A percentile compares a stretch with the other conserved stretches of the same genome.
phyloP scores from a whole-genome alignment of 2,329 filamentous ascomycete genomes.

The Botrytis medusae region DNA sequence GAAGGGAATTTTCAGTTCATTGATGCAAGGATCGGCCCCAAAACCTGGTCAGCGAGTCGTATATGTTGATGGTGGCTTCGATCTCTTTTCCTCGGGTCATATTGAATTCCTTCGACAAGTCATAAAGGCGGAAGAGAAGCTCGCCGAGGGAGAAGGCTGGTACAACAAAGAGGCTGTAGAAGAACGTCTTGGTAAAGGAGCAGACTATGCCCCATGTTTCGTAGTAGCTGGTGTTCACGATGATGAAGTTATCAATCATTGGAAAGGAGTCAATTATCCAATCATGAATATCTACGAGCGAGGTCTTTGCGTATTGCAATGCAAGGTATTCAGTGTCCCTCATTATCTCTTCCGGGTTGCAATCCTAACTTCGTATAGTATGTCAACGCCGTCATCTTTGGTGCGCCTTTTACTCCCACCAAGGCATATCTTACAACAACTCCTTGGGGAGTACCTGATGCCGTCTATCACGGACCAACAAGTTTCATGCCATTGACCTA shows the following conservation, averaged over 20 bases:
- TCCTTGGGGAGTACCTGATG: slow-evolving; percentile 71
- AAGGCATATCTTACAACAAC: slow-evolving; percentile 72
- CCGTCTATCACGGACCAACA: slow-evolving; percentile 95
- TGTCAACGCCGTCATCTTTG: slow-evolving; percentile 83
- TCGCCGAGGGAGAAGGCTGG: slow-evolving; percentile 71
- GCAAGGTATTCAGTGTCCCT: slow-evolving; percentile 60
- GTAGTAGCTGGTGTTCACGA: slow-evolving; percentile 94
- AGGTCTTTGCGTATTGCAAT: slow-evolving; percentile 91
- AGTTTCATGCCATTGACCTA: slow-evolving; percentile 68
- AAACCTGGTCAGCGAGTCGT: slow-evolving; percentile 79
- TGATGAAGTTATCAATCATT: slow-evolving; percentile 90
- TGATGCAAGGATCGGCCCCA: slow-evolving; percentile 71
- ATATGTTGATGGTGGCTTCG: slow-evolving; percentile 96
- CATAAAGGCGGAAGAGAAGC: slow-evolving; percentile 67
- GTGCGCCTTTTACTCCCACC: slow-evolving; percentile 84
- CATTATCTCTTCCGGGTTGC: background rate
- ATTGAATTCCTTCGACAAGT: slow-evolving; percentile 91
- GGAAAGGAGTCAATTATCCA: slow-evolving; percentile 97
- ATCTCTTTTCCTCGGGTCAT: slow-evolving; percentile 94
- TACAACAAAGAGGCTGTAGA: slow-evolving; percentile 63
- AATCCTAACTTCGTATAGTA: slow-evolving; percentile 54
- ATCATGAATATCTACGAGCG: slow-evolving; percentile 99
- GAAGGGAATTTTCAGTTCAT: slow-evolving; percentile 61
- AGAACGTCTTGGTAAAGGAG: slow-evolving; percentile 61
- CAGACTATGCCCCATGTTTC: slow-evolving; percentile 79